Conservation (phyloP, 2,329 filamentous ascomycete genomes). For the Microcyclospora tardicrescens region DNA sequence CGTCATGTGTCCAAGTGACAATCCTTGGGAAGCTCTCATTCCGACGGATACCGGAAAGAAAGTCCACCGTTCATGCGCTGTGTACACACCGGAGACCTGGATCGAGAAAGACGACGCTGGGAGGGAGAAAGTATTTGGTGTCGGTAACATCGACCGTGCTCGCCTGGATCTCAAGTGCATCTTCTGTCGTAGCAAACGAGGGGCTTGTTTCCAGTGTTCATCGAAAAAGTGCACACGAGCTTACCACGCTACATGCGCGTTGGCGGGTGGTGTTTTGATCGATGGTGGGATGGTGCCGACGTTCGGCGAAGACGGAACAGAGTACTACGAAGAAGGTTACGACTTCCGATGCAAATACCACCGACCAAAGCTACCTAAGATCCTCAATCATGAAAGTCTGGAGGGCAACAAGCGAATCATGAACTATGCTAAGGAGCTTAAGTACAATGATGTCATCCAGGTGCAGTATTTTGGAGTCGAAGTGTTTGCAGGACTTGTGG, state of each 20-base stretch:
- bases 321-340: conserved; percentile 84
- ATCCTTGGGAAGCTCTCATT: conserved; percentile 68
- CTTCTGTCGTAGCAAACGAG: conserved; percentile 84
- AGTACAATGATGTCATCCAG: conserved; percentile 67
- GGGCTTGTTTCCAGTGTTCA: conserved; percentile 95
- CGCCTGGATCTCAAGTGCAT: conserved; percentile 86
- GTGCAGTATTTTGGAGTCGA: conserved; percentile 73
- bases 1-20: conserved; percentile 82
- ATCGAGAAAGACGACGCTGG: conserved; percentile 56
- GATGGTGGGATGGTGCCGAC: conserved; percentile 77
- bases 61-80: conserved; percentile 77
- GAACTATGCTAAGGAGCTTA: conserved; percentile 54
- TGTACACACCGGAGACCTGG: conserved; percentile 85
- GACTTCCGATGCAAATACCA: conserved; percentile 94
- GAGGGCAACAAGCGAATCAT: conserved; percentile 58
- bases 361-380: conserved; percentile 72
- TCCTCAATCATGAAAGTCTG: conserved; percentile 42
- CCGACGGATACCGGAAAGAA: conserved; percentile 77
- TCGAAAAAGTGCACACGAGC: conserved; percentile 86
- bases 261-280: conserved; percentile 80
- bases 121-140: conserved; percentile 62
- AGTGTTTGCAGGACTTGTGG: conserved; percentile 78
- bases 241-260: conserved; percentile 90
- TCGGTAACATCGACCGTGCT: conserved; percentile 70
- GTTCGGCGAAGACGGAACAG: conserved; percentile 77